Conservation (phyloP, 78 protist genomes). For the Mastigamoeba balamuthi region DNA sequence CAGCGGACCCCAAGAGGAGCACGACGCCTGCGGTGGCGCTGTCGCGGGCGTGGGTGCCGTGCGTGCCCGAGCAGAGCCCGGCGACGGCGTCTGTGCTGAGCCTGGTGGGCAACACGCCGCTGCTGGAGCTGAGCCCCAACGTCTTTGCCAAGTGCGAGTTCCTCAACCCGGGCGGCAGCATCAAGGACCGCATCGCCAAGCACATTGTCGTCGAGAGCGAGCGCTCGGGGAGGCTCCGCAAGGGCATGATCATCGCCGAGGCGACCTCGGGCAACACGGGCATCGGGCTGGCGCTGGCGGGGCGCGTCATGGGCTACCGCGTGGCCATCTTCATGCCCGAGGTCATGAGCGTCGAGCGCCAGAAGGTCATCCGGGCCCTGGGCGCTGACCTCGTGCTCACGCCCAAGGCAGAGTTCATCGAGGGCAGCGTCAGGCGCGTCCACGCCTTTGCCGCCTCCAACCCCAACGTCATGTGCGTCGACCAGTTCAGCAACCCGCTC, state of each 20-base stretch:
- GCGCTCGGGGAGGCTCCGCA: slow-evolving; percentile 67
- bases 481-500: slow-evolving; percentile 75
- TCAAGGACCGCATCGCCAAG: slow-evolving; percentile 86
- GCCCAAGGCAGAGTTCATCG: slow-evolving; percentile 81
- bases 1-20: no score
- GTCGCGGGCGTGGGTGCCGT: no score
- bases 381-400: slow-evolving; percentile 92
- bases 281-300: slow-evolving; percentile 89
- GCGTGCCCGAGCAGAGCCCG: no score
- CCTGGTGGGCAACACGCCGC: neutral
- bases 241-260: slow-evolving; percentile 90
- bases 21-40: no score
- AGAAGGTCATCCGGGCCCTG: slow-evolving; percentile 49
- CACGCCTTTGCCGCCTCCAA: slow-evolving; percentile 80
- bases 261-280: slow-evolving; percentile 97
- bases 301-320: slow-evolving; percentile 87
- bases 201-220: slow-evolving; percentile 87
- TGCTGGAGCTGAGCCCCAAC: neutral
- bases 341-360: slow-evolving; percentile 89
- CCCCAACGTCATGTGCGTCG: slow-evolving; percentile 68
- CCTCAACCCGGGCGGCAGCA: slow-evolving; percentile 92
- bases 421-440: no score
- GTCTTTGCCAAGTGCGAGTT: slow-evolving; percentile 85
- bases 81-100: no score
- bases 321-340: slow-evolving; percentile 91